A percentile compares a stretch with the other conserved stretches of the same genome.
Evolutionary conservation across 2,329 filamentous ascomycete genomes (phyloP).

Genomic region (Stachybotrys elegans): DNA sequence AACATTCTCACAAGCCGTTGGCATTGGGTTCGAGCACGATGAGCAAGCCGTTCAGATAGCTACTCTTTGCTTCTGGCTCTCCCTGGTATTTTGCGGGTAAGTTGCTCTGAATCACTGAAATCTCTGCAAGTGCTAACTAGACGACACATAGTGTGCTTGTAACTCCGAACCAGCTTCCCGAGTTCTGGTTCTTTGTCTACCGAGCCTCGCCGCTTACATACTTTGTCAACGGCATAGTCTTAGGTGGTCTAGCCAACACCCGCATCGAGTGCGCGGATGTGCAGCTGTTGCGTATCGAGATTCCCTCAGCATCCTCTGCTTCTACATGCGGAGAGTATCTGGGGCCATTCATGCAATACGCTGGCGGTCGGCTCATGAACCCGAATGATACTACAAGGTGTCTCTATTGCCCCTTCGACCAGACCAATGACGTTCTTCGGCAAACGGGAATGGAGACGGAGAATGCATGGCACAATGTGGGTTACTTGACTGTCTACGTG

Average conservation of each 20-base stretch:
- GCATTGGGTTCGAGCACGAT: constrained; percentile 8
- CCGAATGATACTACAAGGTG: not conserved
- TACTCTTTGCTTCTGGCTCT: constrained; percentile 10
- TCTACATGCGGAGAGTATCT: not conserved
- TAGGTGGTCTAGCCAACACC: not conserved
- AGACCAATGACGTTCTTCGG: not conserved
- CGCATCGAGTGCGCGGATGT: not conserved
- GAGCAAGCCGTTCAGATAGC: constrained; percentile 10
- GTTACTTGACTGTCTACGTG: not conserved
- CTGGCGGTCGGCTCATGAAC: not conserved
- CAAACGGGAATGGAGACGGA: not conserved
- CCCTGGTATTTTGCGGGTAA: constrained; percentile 10
- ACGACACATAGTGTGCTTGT: constrained; percentile 3
- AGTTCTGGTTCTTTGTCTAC: constrained; percentile 16
- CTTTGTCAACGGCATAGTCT: constrained; percentile 3
- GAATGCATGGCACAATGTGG: constrained; percentile 1
- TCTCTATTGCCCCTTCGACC: not conserved
- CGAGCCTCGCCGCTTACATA: constrained; percentile 10
- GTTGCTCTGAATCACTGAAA: constrained; percentile 3
- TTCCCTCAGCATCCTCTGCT: not conserved
- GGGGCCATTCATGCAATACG: not conserved
- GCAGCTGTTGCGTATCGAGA: not conserved
- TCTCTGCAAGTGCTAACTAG: not conserved
- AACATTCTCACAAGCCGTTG: constrained; percentile 12
- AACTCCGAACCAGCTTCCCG: constrained; percentile 7